Evolutionary conservation across 164 flowering plant species (phyloP).

Genomic region (Tinospora cordifolia): DNA sequence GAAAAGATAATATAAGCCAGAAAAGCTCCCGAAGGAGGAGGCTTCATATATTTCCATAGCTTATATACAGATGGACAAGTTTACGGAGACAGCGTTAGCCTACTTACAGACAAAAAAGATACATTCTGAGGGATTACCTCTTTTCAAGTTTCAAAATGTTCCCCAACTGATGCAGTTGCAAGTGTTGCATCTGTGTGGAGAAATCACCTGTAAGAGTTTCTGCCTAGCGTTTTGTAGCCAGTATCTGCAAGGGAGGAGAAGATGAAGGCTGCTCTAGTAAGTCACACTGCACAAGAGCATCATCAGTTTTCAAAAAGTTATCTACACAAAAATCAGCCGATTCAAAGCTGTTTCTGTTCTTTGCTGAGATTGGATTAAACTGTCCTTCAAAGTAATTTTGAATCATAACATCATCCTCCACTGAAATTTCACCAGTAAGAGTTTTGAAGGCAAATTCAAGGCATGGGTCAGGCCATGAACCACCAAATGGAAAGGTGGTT

Average conservation of each 20-base stretch:
- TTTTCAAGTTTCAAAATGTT: too few species aligned
- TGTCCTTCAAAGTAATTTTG: conserved; percentile 20
- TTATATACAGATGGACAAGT: too few species aligned
- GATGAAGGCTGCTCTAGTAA: background rate
- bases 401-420: conserved; percentile 21
- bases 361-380: background rate
- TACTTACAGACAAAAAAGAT: too few species aligned
- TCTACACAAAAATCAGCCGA: background rate
- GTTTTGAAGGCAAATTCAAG: conserved; percentile 41
- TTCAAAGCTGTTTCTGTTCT: background rate
- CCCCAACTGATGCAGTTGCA: too few species aligned
- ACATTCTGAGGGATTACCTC: too few species aligned
- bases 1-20: too few species aligned
- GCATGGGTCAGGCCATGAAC: conserved; percentile 38
- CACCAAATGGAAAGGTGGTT: conserved; percentile 16
- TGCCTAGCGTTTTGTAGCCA: too few species aligned
- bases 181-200: too few species aligned
- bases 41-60: too few species aligned
- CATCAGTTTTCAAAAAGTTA: background rate
- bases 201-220: too few species aligned
- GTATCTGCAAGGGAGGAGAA: background rate
- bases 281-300: background rate
- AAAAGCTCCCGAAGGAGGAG: too few species aligned
- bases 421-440: conserved; percentile 38
- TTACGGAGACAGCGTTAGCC: too few species aligned